Evolutionary conservation across 176 grass and related monocot species (phyloP), one percentile per base, ranked within the genome.

Genomic region (Phragmites australis): DNA sequence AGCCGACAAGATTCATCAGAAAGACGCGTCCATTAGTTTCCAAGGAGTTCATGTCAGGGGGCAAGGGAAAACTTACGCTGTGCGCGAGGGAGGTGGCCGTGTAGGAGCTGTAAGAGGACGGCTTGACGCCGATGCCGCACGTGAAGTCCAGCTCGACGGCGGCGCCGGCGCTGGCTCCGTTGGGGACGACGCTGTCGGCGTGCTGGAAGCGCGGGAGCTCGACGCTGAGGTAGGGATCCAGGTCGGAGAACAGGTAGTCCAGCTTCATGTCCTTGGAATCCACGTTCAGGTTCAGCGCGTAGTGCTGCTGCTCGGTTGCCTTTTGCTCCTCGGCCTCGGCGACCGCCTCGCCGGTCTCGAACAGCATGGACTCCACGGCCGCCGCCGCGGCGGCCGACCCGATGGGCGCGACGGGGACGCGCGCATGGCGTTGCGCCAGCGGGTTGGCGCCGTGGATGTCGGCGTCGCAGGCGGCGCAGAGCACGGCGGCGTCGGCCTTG

Each of bases 381-480:
- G 87, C 74, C 2, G 75, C 61, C 0, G 84, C 84, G 10, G 61
- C 63, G 25, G 77, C 57, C 0, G 88, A 90, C 0, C 83, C 84
- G 22, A 94, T 84, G 72, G 95, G 87, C 10, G 80, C 74, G 55
- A 97, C 30, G 26, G 84, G 90, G 21, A 87, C 75, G n/a, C 96
- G 92, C 50, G 66, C 84, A 84, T 99, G 96, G 88, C 96, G 92
- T 8, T 89, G 71, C 13, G 96, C 93, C 29, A 99, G 87, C 54
- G 96, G 90, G 71, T 99, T 99, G 55, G 92, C 89, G 23, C 86
- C 82, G 89, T 97, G 94, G 82, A 97, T 93, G 85, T 97, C 94
- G 16, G 89, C 44, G 76, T 97, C 94, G 50, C 94, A 97, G 8
- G 84, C 69, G 17, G 77, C 83, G 79, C 94, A 97, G 12, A 97